Base-by-base conservation (phyloP, 371 early-diverging fungal species). In the Mucor indicus region DNA sequence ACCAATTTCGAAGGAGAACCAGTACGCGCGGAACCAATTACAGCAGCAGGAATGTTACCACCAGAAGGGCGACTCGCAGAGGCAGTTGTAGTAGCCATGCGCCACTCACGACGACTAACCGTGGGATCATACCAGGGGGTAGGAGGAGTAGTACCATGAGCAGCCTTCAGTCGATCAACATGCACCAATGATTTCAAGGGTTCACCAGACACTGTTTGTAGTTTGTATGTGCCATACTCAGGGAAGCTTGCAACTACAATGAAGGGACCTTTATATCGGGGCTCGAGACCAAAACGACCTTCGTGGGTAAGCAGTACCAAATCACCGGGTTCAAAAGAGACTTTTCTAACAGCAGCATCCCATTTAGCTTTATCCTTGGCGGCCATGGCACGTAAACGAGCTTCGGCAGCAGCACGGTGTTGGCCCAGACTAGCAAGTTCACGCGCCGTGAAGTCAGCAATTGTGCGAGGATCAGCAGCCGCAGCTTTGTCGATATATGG, bases 361-460 rank as follows among this genome's bases (percentile, higher is more conserved):
- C 57, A 65, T 1, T 44, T 15, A 6, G 10, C 51, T 33, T 64
- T 59, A 41, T 64, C 64, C 16, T 44, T 23, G 6, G 37, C 33
- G 1, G 49, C 49, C 17, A 38, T 47, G 2, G 42, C 24, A 17
- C 42, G 50, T 27, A 56, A 12, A 3, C 42, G 13, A 3, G 23
- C 37, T 41, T 49, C 49, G 2, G 55, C 53, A 17, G 42, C 36
- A 11, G 44, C 44, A 19, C 57, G 53, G 10, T 50, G 48, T 46
- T 57, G 38, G 17, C 39, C 39, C 0, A 55, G 4, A 11, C 38
- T n/a, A 38, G 30, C 16, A 6, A 43, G 19, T 43, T 42, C 41
- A 0, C 48, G 10, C 10, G 55, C 33, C 17, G 37, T 38, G 15
- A 31, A 23, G 16, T 43, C 44, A 24, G 43, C 55, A 15, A 44